Percentiles rank a stretch among this genome's conserved stretches.
Conservation (phyloP, 2,329 filamentous ascomycete genomes). For the Talaromyces sp. region DNA sequence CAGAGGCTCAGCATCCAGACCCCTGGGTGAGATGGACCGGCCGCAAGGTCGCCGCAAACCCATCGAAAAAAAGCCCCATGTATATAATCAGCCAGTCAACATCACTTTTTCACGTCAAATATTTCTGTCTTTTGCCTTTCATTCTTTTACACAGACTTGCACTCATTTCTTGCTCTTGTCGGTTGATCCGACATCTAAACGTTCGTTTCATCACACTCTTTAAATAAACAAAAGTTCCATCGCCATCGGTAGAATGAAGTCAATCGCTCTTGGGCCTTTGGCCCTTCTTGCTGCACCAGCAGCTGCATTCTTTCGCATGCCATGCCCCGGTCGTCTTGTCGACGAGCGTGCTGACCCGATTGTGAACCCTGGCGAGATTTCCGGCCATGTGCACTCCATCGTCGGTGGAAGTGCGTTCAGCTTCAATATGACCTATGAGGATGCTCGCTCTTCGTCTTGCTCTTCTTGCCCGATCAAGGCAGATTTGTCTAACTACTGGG, state of each 20-base stretch:
- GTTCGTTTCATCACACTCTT: background rate
- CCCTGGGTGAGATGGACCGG: background rate
- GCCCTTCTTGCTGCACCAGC: conserved; percentile 2
- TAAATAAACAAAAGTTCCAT: background rate
- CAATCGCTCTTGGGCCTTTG: conserved; percentile 1
- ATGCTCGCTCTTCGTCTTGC: conserved; percentile 61
- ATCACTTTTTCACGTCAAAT: background rate
- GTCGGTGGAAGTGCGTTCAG: conserved; percentile 68
- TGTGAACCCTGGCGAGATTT: conserved; percentile 54
- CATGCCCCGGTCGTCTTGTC: conserved; percentile 66
- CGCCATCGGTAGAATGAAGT: background rate
- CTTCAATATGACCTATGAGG: conserved; percentile 49
- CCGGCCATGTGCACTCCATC: conserved; percentile 66
- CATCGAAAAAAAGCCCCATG: background rate
- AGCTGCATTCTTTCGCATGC: conserved; percentile 73
- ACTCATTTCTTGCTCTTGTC: background rate
- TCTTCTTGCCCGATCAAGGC: conserved; percentile 74
- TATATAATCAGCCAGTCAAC: background rate
- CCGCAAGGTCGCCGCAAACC: background rate
- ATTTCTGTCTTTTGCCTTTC: background rate
- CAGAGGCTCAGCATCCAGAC: background rate
- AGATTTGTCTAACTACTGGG: conserved; percentile 85
- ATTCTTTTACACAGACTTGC: conserved; percentile 3
- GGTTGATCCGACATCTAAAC: conserved; percentile 3
- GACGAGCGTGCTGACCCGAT: conserved; percentile 73